Evolutionary conservation across 805 yeast genomes (phyloP).

Genomic region (Suhomyces xylopsoci): DNA sequence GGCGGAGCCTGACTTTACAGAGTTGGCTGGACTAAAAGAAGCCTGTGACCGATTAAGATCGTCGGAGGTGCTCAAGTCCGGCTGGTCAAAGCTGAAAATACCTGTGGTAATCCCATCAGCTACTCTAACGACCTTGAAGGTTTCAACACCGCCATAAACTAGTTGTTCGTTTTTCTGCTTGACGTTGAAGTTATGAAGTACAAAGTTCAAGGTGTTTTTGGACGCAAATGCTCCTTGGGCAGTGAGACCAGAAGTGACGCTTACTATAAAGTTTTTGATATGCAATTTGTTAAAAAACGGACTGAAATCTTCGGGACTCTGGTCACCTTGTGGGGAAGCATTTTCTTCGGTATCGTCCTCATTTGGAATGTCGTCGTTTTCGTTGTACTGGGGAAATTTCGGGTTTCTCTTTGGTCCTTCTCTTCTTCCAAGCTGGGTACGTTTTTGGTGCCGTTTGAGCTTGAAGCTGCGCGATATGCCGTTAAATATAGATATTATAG

Average conservation of each 20-base stretch:
- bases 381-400: conserved; percentile 25
- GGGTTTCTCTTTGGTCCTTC: conserved; percentile 6
- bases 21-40: neutral
- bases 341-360: conserved; percentile 9
- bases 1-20: conserved; percentile 3
- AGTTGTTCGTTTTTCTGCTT: conserved; percentile 42
- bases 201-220: conserved; percentile 23
- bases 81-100: conserved; percentile 6
- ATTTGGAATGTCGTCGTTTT: conserved; percentile 7
- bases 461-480: conserved; percentile 36
- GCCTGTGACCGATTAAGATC: neutral
- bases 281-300: conserved; percentile 37
- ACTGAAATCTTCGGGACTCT: conserved; percentile 5
- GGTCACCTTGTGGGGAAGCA: conserved; percentile 6
- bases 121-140: conserved; percentile 23
- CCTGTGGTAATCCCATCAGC: neutral
- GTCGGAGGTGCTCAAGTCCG: neutral
- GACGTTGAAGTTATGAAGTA: conserved; percentile 29
- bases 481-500: conserved; percentile 33
- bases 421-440: conserved; percentile 12
- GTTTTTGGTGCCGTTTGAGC: conserved; percentile 28
- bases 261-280: conserved; percentile 35
- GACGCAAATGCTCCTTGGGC: conserved; percentile 40
- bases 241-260: conserved; percentile 47
- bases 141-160: conserved; percentile 48